phyloP scores from a whole-genome alignment of 148 eudicot genomes.

The Gaultheria prostrata region DNA sequence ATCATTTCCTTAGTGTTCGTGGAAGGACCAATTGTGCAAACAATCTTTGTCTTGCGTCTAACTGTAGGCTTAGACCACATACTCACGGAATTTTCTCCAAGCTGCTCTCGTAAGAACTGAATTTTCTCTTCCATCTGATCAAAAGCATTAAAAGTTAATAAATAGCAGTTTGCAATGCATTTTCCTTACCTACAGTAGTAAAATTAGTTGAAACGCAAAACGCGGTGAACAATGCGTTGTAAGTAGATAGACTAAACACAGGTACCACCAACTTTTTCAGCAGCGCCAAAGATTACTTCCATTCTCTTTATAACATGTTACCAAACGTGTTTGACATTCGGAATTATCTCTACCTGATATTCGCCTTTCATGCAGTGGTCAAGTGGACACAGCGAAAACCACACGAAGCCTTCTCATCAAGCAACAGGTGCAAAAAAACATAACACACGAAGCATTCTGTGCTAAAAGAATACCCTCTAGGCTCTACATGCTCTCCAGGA shows the following conservation, averaged over 20 bases:
- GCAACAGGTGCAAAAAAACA: not conserved
- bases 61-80: conserved; percentile 79
- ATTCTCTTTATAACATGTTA: not conserved
- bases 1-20: conserved; percentile 90
- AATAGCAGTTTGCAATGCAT: not conserved
- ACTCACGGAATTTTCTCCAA: conserved; percentile 45
- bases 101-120: conserved; percentile 43
- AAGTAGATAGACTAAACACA: not conserved
- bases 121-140: conserved; percentile 49
- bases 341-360: not conserved
- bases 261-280: not conserved
- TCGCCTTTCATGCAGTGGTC: not conserved
- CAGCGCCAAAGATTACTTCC: not conserved
- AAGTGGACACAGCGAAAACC: not conserved
- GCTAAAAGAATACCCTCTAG: not conserved
- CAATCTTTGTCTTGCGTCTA: conserved; percentile 83
- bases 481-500: not conserved
- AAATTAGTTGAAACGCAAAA: not conserved
- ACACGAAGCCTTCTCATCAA: not conserved
- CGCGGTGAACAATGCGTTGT: not conserved
- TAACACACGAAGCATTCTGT: not conserved
- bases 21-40: conserved; percentile 98
- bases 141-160: not conserved
- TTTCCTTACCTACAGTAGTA: not conserved
- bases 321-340: not conserved